Base-by-base conservation (phyloP, 164 flowering plant species). In the Stephania japonica region DNA sequence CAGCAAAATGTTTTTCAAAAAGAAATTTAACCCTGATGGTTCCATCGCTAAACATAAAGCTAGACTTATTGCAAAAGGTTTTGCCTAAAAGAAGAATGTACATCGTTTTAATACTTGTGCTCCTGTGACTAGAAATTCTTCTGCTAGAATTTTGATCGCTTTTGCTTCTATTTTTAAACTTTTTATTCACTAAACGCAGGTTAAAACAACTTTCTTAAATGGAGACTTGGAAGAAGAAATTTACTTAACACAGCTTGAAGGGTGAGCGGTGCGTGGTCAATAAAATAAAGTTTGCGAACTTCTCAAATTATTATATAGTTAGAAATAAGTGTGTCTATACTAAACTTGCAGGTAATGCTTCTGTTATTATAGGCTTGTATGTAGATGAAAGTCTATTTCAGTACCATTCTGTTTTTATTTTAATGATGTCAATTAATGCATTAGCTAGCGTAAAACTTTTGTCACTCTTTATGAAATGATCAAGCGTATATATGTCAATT, bases 211-310 rank as follows among this genome's bases (percentile, higher is more conserved):
- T 14, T 67, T 67, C 70, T 5, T 67, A 41, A 67, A 67, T 67
- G 70, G 49, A 14, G 49, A 67, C 5, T n/a, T n/a, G n/a, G n/a
- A n/a, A n/a, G n/a, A n/a, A n/a, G n/a, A 67, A 64, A 64, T 64
- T 23, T 64, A 64, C 26, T 24, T 64, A 38, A n/a, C 6, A 6
- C 23, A 64, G 12, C 38, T 14, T 1, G 23, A 64, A 14, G 67
- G 38, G 24, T 23, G 32, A 7, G 26, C 26, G 4, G 4, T 16
- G 10, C 23, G 14, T 6, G 67, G 67, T n/a, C n/a, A n/a, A n/a
- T n/a, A n/a, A n/a, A n/a, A n/a, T n/a, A n/a, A n/a, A n/a, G n/a
- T n/a, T n/a, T 64, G 67, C 16, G 26, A 64, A 5, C 27, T 64
- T 4, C 38, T 64, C 7, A 64, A 64, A 24, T 24, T 13, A 2